phyloP scores from a whole-genome alignment of 352 stramenopile species.

The Globisporangium cederbergense region DNA sequence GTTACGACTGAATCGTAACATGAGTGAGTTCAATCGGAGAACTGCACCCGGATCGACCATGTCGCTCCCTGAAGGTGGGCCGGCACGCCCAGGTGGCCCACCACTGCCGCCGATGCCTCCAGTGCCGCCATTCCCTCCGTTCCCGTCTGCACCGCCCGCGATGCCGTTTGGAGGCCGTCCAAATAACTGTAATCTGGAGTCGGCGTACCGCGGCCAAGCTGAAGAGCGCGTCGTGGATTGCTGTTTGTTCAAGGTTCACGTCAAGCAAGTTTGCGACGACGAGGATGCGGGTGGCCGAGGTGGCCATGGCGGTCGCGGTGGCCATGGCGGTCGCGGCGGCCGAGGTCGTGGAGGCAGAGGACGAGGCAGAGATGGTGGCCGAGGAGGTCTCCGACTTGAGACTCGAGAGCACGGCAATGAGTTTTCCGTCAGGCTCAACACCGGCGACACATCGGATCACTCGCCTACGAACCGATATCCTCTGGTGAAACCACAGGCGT shows the following conservation, averaged over 20 bases:
- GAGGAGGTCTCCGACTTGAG: neutral
- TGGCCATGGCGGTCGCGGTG: constrained; percentile 10
- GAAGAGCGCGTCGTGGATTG: constrained; percentile 32
- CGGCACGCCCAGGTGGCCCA: neutral
- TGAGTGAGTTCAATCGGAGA: constrained; percentile 6
- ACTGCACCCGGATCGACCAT: neutral
- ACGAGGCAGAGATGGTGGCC: neutral
- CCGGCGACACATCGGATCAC: too few relatives aligned
- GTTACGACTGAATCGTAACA: neutral
- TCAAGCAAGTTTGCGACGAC: constrained; percentile 19
- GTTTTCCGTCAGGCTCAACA: constrained; percentile 6
- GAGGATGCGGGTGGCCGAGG: constrained; percentile 16
- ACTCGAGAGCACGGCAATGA: constrained; percentile 6
- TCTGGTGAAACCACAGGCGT: neutral
- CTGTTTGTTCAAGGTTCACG: constrained; percentile 37
- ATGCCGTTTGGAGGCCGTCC: constrained; percentile 3
- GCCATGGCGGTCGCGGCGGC: constrained; percentile 7
- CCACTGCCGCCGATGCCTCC: constrained; percentile 9
- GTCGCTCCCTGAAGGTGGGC: neutral
- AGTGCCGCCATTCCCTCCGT: constrained; percentile 10
- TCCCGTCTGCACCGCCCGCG: neutral
- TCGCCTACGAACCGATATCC: neutral
- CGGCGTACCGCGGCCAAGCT: constrained; percentile 21
- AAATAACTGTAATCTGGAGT: constrained; percentile 5
- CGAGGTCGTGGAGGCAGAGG: constrained; percentile 22